A percentile compares a stretch with the other conserved stretches of the same genome.
Conservation (phyloP, 108 stramenopile species). For the Nannochloropsis granulata region DNA sequence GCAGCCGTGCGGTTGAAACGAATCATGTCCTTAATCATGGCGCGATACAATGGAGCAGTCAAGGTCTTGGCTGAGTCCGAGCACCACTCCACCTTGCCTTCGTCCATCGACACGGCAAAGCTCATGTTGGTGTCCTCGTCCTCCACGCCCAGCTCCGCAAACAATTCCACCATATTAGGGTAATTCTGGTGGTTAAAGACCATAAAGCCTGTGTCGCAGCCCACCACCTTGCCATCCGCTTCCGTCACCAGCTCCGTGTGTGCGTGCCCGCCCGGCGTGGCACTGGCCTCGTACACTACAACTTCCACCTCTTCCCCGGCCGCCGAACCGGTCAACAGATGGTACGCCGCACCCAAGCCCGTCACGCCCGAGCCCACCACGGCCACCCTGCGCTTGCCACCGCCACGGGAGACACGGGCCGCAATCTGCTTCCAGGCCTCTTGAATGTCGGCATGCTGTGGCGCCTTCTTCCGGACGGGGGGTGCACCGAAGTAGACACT, state of each 20-base stretch:
- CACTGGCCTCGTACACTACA: slow-evolving; percentile 55
- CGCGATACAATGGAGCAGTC: slow-evolving; percentile 49
- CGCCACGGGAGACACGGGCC: neutral
- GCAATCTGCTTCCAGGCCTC: neutral
- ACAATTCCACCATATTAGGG: slow-evolving; percentile 79
- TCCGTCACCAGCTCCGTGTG: slow-evolving; percentile 45
- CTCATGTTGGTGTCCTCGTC: slow-evolving; percentile 43
- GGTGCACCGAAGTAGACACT: neutral
- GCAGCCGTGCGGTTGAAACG: slow-evolving; percentile 64
- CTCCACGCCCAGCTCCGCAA: slow-evolving; percentile 52
- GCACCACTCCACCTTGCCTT: slow-evolving; percentile 71
- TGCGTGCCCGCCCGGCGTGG: slow-evolving; percentile 70
- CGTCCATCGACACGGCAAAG: slow-evolving; percentile 66
- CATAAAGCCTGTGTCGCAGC: slow-evolving; percentile 81
- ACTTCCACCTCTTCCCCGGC: slow-evolving; percentile 44
- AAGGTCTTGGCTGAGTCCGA: slow-evolving; percentile 43
- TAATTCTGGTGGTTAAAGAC: slow-evolving; percentile 85
- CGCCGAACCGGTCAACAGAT: slow-evolving; percentile 12
- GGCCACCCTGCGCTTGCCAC: slow-evolving; percentile 15
- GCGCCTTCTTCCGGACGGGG: neutral
- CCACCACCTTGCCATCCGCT: slow-evolving; percentile 25
- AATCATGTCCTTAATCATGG: slow-evolving; percentile 60
- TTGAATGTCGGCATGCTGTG: neutral
- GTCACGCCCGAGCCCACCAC: slow-evolving; percentile 40
- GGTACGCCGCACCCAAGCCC: slow-evolving; percentile 22